Conservation (phyloP, 257 asterid genomes). For the Solanum gracilifrons region DNA sequence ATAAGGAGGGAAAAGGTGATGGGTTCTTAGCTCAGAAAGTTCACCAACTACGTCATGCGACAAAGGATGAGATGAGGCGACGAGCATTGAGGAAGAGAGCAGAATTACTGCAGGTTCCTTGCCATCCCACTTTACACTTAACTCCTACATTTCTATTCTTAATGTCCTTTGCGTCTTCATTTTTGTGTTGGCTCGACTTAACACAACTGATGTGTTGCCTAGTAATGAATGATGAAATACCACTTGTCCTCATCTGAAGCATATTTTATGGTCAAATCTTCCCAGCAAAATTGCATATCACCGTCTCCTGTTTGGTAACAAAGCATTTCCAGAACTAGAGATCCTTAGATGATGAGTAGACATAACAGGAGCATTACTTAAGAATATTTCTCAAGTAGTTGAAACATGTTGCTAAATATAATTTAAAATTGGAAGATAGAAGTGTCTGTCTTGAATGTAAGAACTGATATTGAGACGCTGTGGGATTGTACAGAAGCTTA, state of each 20-base stretch:
- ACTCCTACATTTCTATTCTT: neutral
- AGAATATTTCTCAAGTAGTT: neutral
- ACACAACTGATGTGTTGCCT: neutral
- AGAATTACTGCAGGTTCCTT: slow-evolving; percentile 70
- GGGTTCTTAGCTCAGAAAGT: slow-evolving; percentile 81
- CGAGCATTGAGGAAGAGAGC: slow-evolving; percentile 79
- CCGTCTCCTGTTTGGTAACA: neutral
- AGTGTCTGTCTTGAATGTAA: neutral
- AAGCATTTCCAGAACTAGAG: neutral
- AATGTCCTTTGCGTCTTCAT: neutral
- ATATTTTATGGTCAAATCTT: neutral
- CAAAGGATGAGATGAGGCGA: slow-evolving; percentile 94
- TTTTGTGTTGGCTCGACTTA: neutral
- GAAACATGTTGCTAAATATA: neutral
- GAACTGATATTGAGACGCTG: neutral
- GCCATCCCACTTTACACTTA: neutral
- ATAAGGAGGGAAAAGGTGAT: slow-evolving; percentile 70
- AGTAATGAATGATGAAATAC: neutral
- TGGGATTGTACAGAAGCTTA: neutral
- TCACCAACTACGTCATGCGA: slow-evolving; percentile 72
- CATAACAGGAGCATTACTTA: neutral
- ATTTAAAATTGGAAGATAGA: neutral
- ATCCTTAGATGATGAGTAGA: neutral
- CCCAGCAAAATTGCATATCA: neutral
- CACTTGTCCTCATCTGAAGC: neutral